Evolutionary conservation across 805 yeast species (phyloP).

Genomic region (Cyberlindnera nakhonratchasimensis): DNA sequence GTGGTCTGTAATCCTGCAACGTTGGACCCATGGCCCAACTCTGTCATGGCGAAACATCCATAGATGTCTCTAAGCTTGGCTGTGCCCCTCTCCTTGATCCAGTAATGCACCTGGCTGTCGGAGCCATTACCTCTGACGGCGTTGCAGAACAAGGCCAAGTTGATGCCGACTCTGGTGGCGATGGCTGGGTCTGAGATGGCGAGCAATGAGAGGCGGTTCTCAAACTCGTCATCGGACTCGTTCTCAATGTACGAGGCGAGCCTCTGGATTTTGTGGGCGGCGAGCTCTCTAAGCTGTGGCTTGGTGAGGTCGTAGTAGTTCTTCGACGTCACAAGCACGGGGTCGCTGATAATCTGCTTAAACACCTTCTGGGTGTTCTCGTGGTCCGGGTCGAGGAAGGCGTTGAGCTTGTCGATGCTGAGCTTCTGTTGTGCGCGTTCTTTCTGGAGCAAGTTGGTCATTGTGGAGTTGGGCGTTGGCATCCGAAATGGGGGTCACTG

Average conservation of each 20-base stretch:
- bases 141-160: slow-evolving; percentile 77
- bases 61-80: slow-evolving; percentile 49
- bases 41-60: slow-evolving; percentile 95
- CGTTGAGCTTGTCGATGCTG: slow-evolving; percentile 45
- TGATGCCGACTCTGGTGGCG: slow-evolving; percentile 82
- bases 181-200: slow-evolving; percentile 75
- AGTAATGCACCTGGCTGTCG: slow-evolving; percentile 73
- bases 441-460: slow-evolving; percentile 27
- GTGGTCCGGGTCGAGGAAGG: slow-evolving; percentile 50
- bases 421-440: slow-evolving; percentile 46
- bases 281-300: slow-evolving; percentile 52
- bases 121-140: slow-evolving; percentile 89
- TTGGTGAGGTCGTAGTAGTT: slow-evolving; percentile 57
- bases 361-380: slow-evolving; percentile 46
- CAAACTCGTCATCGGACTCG: slow-evolving; percentile 40
- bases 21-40: slow-evolving; percentile 89
- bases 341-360: slow-evolving; percentile 65
- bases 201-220: slow-evolving; percentile 54
- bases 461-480: too few relatives aligned
- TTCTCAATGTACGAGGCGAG: slow-evolving; percentile 57
- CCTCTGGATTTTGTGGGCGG: slow-evolving; percentile 60
- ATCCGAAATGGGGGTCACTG: too few relatives aligned
- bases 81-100: slow-evolving; percentile 74
- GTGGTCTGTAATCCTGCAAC: slow-evolving; percentile 94
- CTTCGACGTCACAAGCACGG: slow-evolving; percentile 52